Percentiles rank a stretch among this genome's conserved stretches.
phyloP scores from a whole-genome alignment of 441 rosid genomes.

The Biscutella laevigata region DNA sequence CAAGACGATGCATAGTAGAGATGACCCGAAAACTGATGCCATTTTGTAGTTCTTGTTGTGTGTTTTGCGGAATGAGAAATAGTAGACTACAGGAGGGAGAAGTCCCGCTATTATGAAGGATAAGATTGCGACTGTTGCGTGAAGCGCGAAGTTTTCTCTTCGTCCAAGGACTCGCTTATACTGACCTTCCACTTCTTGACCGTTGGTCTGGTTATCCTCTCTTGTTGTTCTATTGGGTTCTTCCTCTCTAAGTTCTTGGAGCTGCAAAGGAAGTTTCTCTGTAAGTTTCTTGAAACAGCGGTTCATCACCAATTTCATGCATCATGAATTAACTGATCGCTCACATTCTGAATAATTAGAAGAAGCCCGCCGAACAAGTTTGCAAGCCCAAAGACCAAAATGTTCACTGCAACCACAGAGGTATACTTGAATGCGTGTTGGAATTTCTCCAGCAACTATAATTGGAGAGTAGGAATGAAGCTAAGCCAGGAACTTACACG shows the following conservation, averaged over 20 bases:
- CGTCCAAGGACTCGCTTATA: constrained; percentile 53
- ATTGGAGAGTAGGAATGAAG: too few species aligned
- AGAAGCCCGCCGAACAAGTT: constrained; percentile 74
- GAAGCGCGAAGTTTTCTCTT: constrained; percentile 42
- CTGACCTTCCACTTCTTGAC: constrained; percentile 37
- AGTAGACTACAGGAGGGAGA: constrained; percentile 62
- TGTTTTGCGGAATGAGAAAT: constrained; percentile 51
- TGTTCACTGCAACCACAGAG: constrained; percentile 57
- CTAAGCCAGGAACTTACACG: constrained; percentile 39
- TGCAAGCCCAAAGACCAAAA: constrained; percentile 71
- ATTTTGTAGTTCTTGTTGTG: constrained; percentile 53
- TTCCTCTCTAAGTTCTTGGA: constrained; percentile 63
- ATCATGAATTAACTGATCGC: constrained; percentile 23
- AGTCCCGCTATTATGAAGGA: constrained; percentile 61
- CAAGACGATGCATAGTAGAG: constrained; percentile 50
- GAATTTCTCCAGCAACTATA: neutral
- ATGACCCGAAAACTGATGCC: constrained; percentile 47
- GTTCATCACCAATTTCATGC: neutral
- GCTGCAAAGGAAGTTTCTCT: constrained; percentile 34
- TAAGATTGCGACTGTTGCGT: constrained; percentile 38
- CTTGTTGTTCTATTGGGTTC: constrained; percentile 30
- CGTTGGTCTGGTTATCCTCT: constrained; percentile 9
- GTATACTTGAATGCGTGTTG: neutral
- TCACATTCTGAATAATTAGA: constrained; percentile 52
- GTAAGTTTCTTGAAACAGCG: constrained; percentile 3